phyloP scores from a whole-genome alignment of 495 filamentous ascomycete genomes.

The Neurospora sp. region DNA sequence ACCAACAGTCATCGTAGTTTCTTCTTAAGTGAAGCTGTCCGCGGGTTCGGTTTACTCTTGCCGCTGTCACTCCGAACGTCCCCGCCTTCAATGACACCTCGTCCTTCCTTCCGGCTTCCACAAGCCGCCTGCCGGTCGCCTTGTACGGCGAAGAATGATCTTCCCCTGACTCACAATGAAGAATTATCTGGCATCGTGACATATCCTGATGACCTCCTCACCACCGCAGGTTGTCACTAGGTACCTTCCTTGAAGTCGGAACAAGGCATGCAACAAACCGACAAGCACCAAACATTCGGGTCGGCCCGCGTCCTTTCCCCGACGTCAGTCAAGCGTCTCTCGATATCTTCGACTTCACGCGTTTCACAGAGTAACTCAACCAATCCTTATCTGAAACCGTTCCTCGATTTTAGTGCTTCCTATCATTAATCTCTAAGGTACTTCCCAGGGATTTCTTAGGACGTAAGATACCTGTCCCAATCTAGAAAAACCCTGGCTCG shows the following conservation, averaged over 20 bases:
- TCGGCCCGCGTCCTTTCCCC: neutral
- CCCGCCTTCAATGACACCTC: neutral
- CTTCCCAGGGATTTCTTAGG: neutral
- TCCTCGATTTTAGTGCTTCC: neutral
- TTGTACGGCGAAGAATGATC: neutral
- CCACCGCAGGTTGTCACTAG: neutral
- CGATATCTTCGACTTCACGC: neutral
- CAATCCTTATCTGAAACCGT: neutral
- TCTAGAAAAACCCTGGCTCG: neutral
- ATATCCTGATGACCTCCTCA: neutral
- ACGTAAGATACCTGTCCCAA: neutral
- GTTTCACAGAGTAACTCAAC: neutral
- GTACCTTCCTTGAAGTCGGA: neutral
- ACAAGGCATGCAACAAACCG: neutral
- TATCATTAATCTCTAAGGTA: neutral
- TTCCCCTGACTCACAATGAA: neutral
- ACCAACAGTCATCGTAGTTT: neutral
- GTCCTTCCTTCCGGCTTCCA: neutral
- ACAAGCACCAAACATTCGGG: neutral
- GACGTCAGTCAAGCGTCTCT: neutral
- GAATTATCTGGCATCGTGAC: neutral
- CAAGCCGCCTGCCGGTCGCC: neutral
- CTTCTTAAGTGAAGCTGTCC: neutral
- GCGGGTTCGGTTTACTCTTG: neutral
- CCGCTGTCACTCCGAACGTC: neutral